Percentiles rank a stretch among this genome's conserved stretches.
Evolutionary conservation across 2,329 filamentous ascomycete species (phyloP).

Genomic region (Exophiala bonariae): DNA sequence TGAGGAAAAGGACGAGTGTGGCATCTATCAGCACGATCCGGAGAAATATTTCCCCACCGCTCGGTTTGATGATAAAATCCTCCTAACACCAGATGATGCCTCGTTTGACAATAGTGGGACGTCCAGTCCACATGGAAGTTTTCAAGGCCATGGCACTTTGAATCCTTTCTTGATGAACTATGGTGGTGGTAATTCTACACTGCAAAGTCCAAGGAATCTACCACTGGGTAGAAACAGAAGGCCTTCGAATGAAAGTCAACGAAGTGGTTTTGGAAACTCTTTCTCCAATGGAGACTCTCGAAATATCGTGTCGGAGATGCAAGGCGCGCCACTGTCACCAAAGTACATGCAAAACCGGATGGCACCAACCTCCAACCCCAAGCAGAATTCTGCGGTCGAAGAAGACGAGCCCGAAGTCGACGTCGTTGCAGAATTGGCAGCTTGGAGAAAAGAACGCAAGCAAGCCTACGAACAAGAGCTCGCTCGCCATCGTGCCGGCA

Average conservation of each 20-base stretch:
- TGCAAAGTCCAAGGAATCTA: constrained; percentile 24
- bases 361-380: constrained; percentile 16
- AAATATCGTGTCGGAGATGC: constrained; percentile 9
- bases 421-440: constrained; percentile 54
- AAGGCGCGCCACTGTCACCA: constrained; percentile 10
- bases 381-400: constrained; percentile 9
- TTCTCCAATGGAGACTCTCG: constrained; percentile 1
- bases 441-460: constrained; percentile 55
- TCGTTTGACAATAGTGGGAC: constrained; percentile 6
- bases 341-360: constrained; percentile 13
- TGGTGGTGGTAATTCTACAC: constrained; percentile 9
- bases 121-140: constrained; percentile 18
- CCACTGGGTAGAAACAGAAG: constrained; percentile 27
- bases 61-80: constrained; percentile 44
- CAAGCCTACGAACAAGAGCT: constrained; percentile 44
- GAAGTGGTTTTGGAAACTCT: not conserved
- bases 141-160: constrained; percentile 10
- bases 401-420: constrained; percentile 36
- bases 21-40: constrained; percentile 47
- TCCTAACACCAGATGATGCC: constrained; percentile 38
- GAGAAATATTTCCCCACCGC: constrained; percentile 46
- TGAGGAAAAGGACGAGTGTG: constrained; percentile 45
- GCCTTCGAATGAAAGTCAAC: constrained; percentile 22
- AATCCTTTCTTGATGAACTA: constrained; percentile 19
- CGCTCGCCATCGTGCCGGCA: constrained; percentile 10